Base-by-base conservation (phyloP, 73 alveolate genomes). In the Paramecium sonneborni region DNA sequence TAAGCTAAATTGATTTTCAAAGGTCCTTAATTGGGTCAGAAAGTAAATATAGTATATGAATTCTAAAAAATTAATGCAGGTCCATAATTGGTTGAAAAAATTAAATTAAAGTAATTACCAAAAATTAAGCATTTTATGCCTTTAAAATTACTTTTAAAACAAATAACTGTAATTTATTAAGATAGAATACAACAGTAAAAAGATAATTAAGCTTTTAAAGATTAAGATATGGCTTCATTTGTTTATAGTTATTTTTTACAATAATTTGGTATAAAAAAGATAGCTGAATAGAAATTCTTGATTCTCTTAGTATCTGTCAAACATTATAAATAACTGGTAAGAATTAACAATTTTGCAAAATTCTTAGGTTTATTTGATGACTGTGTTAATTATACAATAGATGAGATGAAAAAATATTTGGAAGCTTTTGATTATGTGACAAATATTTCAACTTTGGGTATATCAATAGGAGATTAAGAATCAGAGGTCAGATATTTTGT, bases 231-330 rank as follows among this genome's bases (percentile, higher is more conserved):
- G 90, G 90, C 90, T 43, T 79, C 90, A 79, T 79, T 43, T 43
- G 90, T 79, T 23, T 79, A 79, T 43, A 38, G 72, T 79, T 79
- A 79, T 79, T 79, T 79, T 79, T 14, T 79, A 43, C 41, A 38
- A 79, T 46, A 79, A 24, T 88, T 69, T 70, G 94, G 94, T 43
- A 69, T 88, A 56, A 88, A 88, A 43, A 88, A 88, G 56, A 88
- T 88, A 70, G 94, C 87, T 18, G 94, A 88, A 12, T 69, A 88
- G 38, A 88, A 88, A 82, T 88, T 88, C 15, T 37, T 88, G 10
- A 88, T 88, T 11, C 74, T 88, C 12, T 21, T 88, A 52, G 88
- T 88, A 14, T 88, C 94, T 8, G 87, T 88, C 20, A 88, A 88
- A 82, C 85, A 88, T 46, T 52, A 88, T 70, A 39, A 69, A 26